Conservation (phyloP, 192 early-diverging fungal genomes). For the Linnemannia zychae region DNA sequence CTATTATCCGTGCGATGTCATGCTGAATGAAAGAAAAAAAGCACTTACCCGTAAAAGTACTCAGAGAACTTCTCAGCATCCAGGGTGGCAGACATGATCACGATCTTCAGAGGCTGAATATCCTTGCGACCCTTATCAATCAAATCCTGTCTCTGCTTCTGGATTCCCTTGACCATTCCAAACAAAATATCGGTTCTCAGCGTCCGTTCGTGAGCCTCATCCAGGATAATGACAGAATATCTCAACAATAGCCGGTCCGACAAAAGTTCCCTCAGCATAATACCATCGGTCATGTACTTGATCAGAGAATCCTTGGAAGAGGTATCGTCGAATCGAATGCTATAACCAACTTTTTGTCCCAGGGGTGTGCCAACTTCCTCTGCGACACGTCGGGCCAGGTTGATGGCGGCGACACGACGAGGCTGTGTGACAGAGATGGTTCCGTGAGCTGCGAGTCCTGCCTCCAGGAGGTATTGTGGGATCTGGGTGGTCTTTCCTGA, state of each 20-base stretch:
- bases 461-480: slow-evolving; percentile 92
- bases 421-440: slow-evolving; percentile 89
- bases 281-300: slow-evolving; percentile 97
- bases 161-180: slow-evolving; percentile 94
- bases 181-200: slow-evolving; percentile 97
- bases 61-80: slow-evolving; percentile 93
- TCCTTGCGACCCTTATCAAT: slow-evolving; percentile 53
- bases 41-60: slow-evolving; percentile 86
- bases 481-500: slow-evolving; percentile 99
- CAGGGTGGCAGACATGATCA: slow-evolving; percentile 97
- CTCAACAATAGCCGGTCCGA: slow-evolving; percentile 80
- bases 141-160: slow-evolving; percentile 71
- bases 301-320: slow-evolving; percentile 83
- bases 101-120: slow-evolving; percentile 81
- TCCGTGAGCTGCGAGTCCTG: slow-evolving; percentile 70
- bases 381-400: slow-evolving; percentile 82
- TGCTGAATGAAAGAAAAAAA: neutral
- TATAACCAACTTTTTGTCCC: slow-evolving; percentile 90
- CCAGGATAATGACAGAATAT: slow-evolving; percentile 92
- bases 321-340: slow-evolving; percentile 96
- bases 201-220: slow-evolving; percentile 99
- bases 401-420: slow-evolving; percentile 87
- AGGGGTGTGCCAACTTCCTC: slow-evolving; percentile 82
- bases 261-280: slow-evolving; percentile 93
- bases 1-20: neutral